Conservation (phyloP, 768 basidiomycete genomes). For the Tremella fuciformis region DNA sequence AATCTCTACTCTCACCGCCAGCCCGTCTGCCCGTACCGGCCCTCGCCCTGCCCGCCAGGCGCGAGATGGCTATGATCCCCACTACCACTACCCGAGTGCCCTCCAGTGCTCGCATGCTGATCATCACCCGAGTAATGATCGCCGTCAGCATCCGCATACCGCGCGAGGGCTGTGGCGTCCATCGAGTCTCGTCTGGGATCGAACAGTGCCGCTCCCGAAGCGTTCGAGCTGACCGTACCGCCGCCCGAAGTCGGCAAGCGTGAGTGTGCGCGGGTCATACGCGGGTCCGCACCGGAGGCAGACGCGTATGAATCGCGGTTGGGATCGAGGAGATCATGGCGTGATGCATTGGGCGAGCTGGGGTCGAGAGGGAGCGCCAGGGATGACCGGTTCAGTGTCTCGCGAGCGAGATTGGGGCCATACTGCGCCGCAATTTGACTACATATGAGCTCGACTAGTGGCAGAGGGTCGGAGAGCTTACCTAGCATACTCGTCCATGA, state of each 20-base stretch:
- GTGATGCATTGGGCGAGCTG: neutral
- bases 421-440: slow-evolving; percentile 75
- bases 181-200: slow-evolving; percentile 5
- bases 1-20: neutral
- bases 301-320: slow-evolving; percentile 10
- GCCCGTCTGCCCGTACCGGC: neutral
- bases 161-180: neutral
- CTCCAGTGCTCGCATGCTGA: neutral
- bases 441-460: slow-evolving; percentile 7
- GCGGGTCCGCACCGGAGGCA: neutral
- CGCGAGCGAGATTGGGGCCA: slow-evolving; percentile 63
- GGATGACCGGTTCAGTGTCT: slow-evolving; percentile 61
- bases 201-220: neutral
- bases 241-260: neutral
- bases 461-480: slow-evolving; percentile 43
- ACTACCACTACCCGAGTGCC: neutral
- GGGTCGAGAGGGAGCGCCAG: slow-evolving; percentile 34
- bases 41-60: neutral
- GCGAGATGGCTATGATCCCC: neutral
- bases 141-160: neutral
- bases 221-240: neutral
- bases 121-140: slow-evolving; percentile 6
- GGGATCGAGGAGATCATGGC: neutral
- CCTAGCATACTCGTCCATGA: slow-evolving; percentile 82
- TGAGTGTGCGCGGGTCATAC: neutral